Evolutionary conservation across 495 filamentous ascomycete species (phyloP).

Genomic region (Annulohypoxylon nitens): DNA sequence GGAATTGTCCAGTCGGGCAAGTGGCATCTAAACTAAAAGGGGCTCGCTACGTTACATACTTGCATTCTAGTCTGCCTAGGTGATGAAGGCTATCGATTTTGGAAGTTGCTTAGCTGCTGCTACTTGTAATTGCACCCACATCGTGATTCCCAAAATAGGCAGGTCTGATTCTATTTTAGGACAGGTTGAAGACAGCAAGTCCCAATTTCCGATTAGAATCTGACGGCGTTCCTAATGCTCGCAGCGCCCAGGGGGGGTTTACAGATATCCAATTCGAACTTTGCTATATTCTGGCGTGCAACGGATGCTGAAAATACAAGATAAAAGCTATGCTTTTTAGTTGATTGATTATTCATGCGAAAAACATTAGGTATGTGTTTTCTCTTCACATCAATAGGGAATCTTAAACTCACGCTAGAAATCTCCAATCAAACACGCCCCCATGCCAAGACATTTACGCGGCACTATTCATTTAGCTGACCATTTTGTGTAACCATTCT

Average conservation of each 20-base stretch:
- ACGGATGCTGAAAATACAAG: background rate
- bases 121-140: background rate
- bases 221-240: background rate
- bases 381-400: background rate
- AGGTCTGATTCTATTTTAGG: slow-evolving; percentile 19
- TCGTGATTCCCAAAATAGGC: slow-evolving; percentile 20
- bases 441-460: background rate
- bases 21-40: background rate
- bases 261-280: background rate
- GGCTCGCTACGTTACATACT: slow-evolving; percentile 25
- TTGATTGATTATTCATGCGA: background rate
- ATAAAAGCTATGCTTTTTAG: background rate
- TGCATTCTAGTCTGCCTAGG: slow-evolving; percentile 1
- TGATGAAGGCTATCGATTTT: slow-evolving; percentile 1
- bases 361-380: background rate
- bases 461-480: background rate
- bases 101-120: background rate
- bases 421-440: background rate
- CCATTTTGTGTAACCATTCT: background rate
- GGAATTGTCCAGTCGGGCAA: background rate
- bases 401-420: too few species aligned
- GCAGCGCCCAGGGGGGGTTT: background rate
- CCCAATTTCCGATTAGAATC: slow-evolving; percentile 27
- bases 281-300: background rate
- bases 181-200: background rate